phyloP scores from a whole-genome alignment of 2,329 filamentous ascomycete genomes.

The Colletotrichum ledebouriae region DNA sequence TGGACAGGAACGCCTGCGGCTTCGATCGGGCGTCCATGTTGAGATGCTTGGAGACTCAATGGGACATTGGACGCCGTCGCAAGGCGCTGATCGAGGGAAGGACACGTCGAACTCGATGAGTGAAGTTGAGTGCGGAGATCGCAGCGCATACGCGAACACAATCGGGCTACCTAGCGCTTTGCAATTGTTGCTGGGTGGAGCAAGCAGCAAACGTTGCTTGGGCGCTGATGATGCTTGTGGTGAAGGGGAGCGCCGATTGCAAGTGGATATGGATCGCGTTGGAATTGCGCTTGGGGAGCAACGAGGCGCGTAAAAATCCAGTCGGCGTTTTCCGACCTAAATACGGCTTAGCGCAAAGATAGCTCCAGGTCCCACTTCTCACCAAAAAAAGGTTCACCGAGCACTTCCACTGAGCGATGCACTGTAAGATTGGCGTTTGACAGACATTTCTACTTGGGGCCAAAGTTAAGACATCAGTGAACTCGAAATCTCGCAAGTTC shows the following conservation, averaged over 20 bases:
- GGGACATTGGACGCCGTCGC: constrained; percentile 41
- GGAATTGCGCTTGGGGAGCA: constrained; percentile 38
- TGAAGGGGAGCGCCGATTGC: constrained; percentile 35
- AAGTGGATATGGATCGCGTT: constrained; percentile 40
- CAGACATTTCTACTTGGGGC: too few relatives aligned
- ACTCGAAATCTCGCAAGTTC: too few relatives aligned
- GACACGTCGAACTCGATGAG: constrained; percentile 21
- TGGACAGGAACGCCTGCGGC: constrained; percentile 90
- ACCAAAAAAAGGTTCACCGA: neutral
- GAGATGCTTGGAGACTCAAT: constrained; percentile 38
- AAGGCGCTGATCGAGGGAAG: constrained; percentile 20
- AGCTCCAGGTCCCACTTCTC: neutral
- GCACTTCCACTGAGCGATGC: neutral
- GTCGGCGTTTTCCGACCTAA: constrained; percentile 37
- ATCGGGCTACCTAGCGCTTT: neutral
- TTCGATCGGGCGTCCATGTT: constrained; percentile 63
- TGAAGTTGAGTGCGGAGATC: neutral
- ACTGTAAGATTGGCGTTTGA: too few relatives aligned
- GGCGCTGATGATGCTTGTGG: constrained; percentile 25
- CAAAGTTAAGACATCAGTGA: too few relatives aligned
- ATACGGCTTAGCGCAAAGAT: constrained; percentile 7
- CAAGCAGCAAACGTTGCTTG: constrained; percentile 7
- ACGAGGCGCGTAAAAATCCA: constrained; percentile 41
- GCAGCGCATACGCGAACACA: constrained; percentile 19
- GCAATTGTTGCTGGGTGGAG: neutral